These are phyloP conservation scores for Planoprotostelium fungivorum DNA, from an alignment of 78 protist species.

Conservation along the genomic window DNA sequence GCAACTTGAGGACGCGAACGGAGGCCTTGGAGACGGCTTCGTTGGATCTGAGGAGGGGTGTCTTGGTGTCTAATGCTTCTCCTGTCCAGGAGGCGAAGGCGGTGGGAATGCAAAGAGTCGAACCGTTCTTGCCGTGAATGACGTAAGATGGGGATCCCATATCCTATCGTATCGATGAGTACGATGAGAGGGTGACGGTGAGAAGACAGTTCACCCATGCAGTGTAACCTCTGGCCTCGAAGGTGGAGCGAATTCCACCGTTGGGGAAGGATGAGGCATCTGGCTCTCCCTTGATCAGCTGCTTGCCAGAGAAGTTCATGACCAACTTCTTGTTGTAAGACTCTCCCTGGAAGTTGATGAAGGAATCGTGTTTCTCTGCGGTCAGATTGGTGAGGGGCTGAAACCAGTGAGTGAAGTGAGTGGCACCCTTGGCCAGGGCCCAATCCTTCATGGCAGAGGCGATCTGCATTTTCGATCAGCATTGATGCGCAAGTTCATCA, in stretches of 20 bases:
- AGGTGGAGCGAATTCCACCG: slow-evolving; percentile 90
- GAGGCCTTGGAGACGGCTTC: slow-evolving; percentile 37
- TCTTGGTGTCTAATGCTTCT: slow-evolving; percentile 85
- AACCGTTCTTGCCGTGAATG: slow-evolving; percentile 38
- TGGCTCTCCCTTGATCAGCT: slow-evolving; percentile 80
- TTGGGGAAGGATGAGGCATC: slow-evolving; percentile 90
- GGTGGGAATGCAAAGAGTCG: slow-evolving; percentile 72
- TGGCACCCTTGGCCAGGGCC: slow-evolving; percentile 83
- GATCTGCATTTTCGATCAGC: neutral
- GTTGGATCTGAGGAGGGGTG: slow-evolving; percentile 83
- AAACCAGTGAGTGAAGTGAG: slow-evolving; percentile 87
- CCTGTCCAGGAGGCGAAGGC: slow-evolving; percentile 72
- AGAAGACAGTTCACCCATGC: slow-evolving; percentile 33
- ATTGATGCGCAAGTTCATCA: neutral
- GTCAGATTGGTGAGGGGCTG: slow-evolving; percentile 69
- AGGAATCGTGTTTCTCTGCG: slow-evolving; percentile 80
- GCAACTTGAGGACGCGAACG: slow-evolving; percentile 3
- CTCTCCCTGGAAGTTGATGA: slow-evolving; percentile 55
- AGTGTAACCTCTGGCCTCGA: slow-evolving; percentile 91
- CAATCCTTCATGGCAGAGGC: slow-evolving; percentile 81
- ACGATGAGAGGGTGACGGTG: neutral
- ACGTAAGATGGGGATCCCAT: slow-evolving; percentile 80
- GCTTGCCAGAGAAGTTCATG: slow-evolving; percentile 60
- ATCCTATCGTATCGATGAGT: no score
- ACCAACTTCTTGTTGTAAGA: slow-evolving; percentile 13